phyloP scores from a whole-genome alignment of 2,329 filamentous ascomycete species.

The Alternaria angustiovoidea region DNA sequence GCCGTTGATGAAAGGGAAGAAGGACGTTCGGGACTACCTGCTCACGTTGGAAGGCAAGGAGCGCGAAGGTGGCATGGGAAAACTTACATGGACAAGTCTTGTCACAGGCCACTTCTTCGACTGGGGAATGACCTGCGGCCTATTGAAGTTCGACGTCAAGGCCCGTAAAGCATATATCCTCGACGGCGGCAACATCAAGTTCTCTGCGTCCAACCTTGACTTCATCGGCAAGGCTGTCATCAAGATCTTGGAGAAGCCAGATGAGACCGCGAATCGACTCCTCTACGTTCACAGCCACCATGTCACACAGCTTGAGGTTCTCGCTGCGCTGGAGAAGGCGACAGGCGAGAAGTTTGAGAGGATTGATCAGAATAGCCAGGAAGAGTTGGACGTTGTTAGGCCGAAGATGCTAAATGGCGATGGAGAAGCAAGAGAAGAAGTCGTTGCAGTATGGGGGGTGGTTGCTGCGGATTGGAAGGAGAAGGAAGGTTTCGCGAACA shows the following conservation, averaged over 20 bases:
- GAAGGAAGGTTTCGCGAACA: conserved; percentile 44
- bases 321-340: conserved; percentile 62
- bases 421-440: conserved; percentile 41
- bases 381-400: conserved; percentile 32
- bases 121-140: conserved; percentile 59
- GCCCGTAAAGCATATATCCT: conserved; percentile 62
- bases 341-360: conserved; percentile 62
- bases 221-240: conserved; percentile 64
- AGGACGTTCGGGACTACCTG: conserved; percentile 49
- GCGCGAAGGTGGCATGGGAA: conserved; percentile 40
- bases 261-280: conserved; percentile 65
- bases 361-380: conserved; percentile 49
- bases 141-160: conserved; percentile 63
- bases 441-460: conserved; percentile 46
- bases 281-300: conserved; percentile 66
- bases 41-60: conserved; percentile 58
- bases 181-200: conserved; percentile 65
- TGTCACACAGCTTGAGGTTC: conserved; percentile 66
- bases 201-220: conserved; percentile 61
- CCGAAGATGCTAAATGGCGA: conserved; percentile 47
- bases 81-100: conserved; percentile 68
- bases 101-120: conserved; percentile 70
- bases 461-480: conserved; percentile 46
- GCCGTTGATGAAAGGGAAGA: conserved; percentile 64
- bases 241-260: conserved; percentile 55